phyloP scores from a whole-genome alignment of 768 basidiomycete species.

The Trametes meyenii region DNA sequence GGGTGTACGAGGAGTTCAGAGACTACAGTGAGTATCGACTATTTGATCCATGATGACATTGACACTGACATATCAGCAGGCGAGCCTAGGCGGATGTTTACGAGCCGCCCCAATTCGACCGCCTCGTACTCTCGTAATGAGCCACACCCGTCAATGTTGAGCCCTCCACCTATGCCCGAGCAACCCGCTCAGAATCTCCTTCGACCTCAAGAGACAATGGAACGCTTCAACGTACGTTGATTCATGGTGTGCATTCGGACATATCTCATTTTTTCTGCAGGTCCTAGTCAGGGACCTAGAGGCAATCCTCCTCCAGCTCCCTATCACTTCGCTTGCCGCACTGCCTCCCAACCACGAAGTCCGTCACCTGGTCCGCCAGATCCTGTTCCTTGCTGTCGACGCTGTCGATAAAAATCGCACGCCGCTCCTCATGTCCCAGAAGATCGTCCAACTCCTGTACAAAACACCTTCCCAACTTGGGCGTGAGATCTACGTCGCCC shows the following conservation, averaged over 20 bases:
- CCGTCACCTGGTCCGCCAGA: conserved; percentile 80
- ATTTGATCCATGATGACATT: neutral
- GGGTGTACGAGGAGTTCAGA: conserved; percentile 97
- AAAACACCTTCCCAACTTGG: conserved; percentile 85
- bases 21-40: conserved; percentile 28
- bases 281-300: conserved; percentile 69
- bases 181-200: conserved; percentile 47
- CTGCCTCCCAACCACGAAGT: conserved; percentile 86
- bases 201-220: conserved; percentile 83
- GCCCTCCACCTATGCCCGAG: conserved; percentile 68
- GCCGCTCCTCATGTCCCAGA: conserved; percentile 91
- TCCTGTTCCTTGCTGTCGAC: conserved; percentile 79
- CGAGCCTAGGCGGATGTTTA: conserved; percentile 55
- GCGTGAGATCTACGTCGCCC: conserved; percentile 88
- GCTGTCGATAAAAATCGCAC: conserved; percentile 82
- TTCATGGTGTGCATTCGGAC: neutral
- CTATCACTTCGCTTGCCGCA: conserved; percentile 65
- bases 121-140: conserved; percentile 63
- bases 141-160: conserved; percentile 47
- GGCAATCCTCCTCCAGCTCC: conserved; percentile 74
- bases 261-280: conserved; percentile 31
- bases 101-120: conserved; percentile 73
- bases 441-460: conserved; percentile 93
- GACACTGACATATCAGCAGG: conserved; percentile 39
- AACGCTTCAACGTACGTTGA: conserved; percentile 72